These are phyloP conservation scores for Boletus sensibilis DNA, from an alignment of 768 basidiomycete genomes.

Conservation along the genomic window DNA sequence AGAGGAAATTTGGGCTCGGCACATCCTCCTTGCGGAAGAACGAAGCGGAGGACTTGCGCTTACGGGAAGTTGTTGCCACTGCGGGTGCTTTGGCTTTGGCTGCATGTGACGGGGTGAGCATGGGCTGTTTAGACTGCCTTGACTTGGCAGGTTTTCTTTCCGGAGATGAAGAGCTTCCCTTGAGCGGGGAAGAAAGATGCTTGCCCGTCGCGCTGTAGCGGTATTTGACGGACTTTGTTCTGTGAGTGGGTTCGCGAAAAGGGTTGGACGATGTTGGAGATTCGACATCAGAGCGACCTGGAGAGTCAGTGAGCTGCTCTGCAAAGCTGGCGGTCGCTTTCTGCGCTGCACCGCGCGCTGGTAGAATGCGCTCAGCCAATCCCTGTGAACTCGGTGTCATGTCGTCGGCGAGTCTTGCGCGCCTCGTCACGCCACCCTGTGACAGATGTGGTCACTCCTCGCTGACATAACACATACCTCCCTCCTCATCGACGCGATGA, in stretches of 20 bases:
- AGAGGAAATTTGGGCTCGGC: slow-evolving; percentile 5
- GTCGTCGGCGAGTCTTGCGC: background rate
- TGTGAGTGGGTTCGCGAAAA: slow-evolving; percentile 26
- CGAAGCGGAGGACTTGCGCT: slow-evolving; percentile 27
- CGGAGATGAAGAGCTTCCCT: slow-evolving; percentile 33
- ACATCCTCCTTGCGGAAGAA: slow-evolving; percentile 11
- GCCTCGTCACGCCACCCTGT: slow-evolving; percentile 18
- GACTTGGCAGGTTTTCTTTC: slow-evolving; percentile 18
- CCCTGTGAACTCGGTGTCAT: slow-evolving; percentile 15
- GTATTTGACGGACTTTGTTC: slow-evolving; percentile 31
- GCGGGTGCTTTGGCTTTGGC: slow-evolving; percentile 7
- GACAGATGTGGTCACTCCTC: slow-evolving; percentile 3
- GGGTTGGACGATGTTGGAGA: slow-evolving; percentile 16
- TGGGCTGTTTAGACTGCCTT: slow-evolving; percentile 1
- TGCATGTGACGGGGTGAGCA: slow-evolving; percentile 14
- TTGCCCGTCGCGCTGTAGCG: slow-evolving; percentile 34
- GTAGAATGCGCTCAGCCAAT: slow-evolving; percentile 16
- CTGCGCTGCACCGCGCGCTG: slow-evolving; percentile 35
- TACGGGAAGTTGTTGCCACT: slow-evolving; percentile 23
- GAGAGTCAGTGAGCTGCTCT: slow-evolving; percentile 32
- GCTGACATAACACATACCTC: slow-evolving; percentile 15
- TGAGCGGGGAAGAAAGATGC: slow-evolving; percentile 34
- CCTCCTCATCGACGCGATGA: background rate
- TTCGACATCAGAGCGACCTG: slow-evolving; percentile 26
- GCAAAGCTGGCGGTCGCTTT: slow-evolving; percentile 34